A percentile compares a stretch with the other conserved stretches of the same genome.
Conservation (phyloP, 345 rosid genomes). For the Eucalyptus caleyi region DNA sequence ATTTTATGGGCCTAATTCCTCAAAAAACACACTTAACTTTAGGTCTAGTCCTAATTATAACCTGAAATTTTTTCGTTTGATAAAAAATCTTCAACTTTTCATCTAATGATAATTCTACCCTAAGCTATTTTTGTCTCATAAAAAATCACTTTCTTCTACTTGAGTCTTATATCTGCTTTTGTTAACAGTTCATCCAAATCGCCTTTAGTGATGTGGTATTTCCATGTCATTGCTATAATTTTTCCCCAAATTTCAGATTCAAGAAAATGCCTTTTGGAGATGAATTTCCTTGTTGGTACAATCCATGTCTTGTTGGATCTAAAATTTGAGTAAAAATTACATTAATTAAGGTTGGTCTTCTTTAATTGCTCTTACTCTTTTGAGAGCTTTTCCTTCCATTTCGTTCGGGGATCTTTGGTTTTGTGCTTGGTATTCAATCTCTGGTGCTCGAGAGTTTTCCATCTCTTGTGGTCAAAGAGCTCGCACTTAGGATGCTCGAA, state of each 20-base stretch:
- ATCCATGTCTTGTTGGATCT: background rate
- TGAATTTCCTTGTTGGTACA: background rate
- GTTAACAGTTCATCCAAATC: background rate
- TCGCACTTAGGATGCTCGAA: too few species aligned
- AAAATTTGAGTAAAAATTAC: background rate
- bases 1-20: background rate
- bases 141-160: background rate
- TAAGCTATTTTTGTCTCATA: background rate
- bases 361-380: background rate
- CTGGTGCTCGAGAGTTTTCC: background rate
- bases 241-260: background rate
- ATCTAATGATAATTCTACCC: background rate
- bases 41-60: background rate
- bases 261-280: background rate
- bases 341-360: background rate
- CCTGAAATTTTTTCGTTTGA: too few species aligned
- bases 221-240: background rate
- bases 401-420: background rate
- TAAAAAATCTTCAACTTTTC: background rate
- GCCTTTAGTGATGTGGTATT: background rate
- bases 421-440: background rate
- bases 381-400: background rate
- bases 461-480: background rate
- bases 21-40: background rate
- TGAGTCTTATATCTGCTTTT: background rate